These are phyloP conservation scores for Tetradesmus lagerheimii DNA, from an alignment of 139 green algal genomes.

Conservation along the genomic window DNA sequence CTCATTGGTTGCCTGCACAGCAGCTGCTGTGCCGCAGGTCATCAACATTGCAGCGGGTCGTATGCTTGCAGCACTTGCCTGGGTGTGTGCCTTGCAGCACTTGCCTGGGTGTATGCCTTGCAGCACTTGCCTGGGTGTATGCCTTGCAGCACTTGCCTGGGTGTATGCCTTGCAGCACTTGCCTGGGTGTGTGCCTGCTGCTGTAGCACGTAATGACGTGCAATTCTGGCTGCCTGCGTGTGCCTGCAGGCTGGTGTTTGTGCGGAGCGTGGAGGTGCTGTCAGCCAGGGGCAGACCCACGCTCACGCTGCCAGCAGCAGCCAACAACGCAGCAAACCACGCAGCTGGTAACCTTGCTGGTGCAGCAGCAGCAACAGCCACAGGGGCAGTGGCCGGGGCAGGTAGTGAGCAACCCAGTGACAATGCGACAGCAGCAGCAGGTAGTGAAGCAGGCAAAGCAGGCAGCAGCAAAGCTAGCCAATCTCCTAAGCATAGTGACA, in stretches of 20 bases:
- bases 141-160: no score
- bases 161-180: background rate
- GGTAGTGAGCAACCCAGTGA: background rate
- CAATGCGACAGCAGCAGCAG: background rate
- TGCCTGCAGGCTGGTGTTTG: conserved; percentile 61
- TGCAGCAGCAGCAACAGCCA: background rate
- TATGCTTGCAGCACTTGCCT: background rate
- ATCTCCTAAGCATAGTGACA: background rate
- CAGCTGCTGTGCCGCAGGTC: background rate
- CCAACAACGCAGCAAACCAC: background rate
- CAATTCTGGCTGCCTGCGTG: background rate
- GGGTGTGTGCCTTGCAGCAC: no score
- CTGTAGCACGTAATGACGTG: background rate
- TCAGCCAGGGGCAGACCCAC: background rate
- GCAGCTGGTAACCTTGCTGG: background rate
- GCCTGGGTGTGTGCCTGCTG: background rate
- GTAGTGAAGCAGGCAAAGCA: background rate
- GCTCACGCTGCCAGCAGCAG: background rate
- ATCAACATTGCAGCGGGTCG: background rate
- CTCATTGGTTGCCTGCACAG: no score
- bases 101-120: no score
- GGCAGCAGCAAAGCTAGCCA: conserved; percentile 4
- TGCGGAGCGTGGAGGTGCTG: conserved; percentile 62
- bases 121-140: no score
- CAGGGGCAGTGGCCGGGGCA: conserved; percentile 23